phyloP scores from a whole-genome alignment of 2,329 filamentous ascomycete genomes.

The Cytospora schulzeri region DNA sequence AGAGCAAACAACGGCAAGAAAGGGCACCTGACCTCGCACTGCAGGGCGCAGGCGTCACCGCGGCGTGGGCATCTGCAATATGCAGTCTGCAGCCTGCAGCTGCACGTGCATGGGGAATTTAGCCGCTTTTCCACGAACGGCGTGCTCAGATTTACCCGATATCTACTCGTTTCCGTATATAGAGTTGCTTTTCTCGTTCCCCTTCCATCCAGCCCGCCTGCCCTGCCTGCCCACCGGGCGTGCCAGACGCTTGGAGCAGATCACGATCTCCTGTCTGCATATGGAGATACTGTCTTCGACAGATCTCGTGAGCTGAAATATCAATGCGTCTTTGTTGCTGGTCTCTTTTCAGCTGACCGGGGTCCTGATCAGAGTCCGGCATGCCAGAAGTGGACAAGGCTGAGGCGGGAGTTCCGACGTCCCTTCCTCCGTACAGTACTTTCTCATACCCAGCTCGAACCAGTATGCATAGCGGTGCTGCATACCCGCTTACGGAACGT shows the following conservation, averaged over 20 bases:
- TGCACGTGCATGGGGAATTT: constrained; percentile 14
- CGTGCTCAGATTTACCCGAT: constrained; percentile 9
- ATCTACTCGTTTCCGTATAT: not conserved
- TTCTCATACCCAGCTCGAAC: constrained; percentile 5
- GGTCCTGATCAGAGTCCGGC: constrained; percentile 19
- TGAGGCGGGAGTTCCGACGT: constrained; percentile 20
- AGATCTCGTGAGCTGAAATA: not conserved
- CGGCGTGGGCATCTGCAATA: constrained; percentile 12
- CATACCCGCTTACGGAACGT: constrained; percentile 6
- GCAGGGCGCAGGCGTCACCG: constrained; percentile 15
- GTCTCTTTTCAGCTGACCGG: constrained; percentile 8
- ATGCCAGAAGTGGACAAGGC: constrained; percentile 26
- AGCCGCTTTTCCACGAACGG: constrained; percentile 20
- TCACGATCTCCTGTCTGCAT: not conserved
- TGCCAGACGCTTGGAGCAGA: not conserved
- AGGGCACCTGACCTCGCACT: constrained; percentile 24
- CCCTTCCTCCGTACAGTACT: constrained; percentile 11
- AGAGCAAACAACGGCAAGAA: constrained; percentile 11
- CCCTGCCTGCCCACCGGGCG: not conserved
- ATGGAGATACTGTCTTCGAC: not conserved
- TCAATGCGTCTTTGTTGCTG: not conserved
- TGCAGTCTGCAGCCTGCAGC: constrained; percentile 15
- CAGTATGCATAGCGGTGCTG: constrained; percentile 11
- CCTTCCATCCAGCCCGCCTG: not conserved
- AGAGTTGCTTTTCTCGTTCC: not conserved